These are phyloP conservation scores for Eucalyptus cladocalyx DNA, from an alignment of 345 rosid genomes.

Conservation along the genomic window DNA sequence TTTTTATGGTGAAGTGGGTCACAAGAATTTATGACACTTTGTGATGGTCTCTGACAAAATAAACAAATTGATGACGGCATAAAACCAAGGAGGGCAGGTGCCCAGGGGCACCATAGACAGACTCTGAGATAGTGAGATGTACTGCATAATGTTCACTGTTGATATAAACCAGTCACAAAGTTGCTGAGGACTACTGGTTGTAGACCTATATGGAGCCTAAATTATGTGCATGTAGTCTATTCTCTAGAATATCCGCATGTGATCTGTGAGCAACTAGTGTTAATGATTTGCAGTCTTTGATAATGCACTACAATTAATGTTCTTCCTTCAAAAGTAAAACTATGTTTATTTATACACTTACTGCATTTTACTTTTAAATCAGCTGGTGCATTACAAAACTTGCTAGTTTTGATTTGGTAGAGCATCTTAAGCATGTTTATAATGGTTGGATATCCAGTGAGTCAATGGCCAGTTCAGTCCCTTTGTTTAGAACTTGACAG, in stretches of 20 bases:
- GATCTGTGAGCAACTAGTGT: background rate
- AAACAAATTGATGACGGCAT: background rate
- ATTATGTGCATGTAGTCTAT: background rate
- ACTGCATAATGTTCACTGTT: background rate
- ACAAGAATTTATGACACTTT: background rate
- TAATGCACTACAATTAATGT: background rate
- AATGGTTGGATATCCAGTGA: background rate
- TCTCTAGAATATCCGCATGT: background rate
- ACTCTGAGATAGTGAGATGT: background rate
- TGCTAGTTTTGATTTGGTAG: background rate
- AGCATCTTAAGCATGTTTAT: background rate
- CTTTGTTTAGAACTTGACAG: background rate
- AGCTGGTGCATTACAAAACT: background rate
- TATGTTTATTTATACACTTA: background rate
- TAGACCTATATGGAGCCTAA: background rate
- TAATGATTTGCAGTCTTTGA: background rate
- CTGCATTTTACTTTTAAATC: background rate
- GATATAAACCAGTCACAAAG: background rate
- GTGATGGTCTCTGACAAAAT: background rate
- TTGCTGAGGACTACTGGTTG: background rate
- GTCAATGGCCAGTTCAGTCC: background rate
- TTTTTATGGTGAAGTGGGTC: background rate
- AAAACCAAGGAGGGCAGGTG: background rate
- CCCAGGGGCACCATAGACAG: background rate
- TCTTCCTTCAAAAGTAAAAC: background rate